Conservation (phyloP, 176 grass and related monocot genomes). For the Cenchrus purpureus region DNA sequence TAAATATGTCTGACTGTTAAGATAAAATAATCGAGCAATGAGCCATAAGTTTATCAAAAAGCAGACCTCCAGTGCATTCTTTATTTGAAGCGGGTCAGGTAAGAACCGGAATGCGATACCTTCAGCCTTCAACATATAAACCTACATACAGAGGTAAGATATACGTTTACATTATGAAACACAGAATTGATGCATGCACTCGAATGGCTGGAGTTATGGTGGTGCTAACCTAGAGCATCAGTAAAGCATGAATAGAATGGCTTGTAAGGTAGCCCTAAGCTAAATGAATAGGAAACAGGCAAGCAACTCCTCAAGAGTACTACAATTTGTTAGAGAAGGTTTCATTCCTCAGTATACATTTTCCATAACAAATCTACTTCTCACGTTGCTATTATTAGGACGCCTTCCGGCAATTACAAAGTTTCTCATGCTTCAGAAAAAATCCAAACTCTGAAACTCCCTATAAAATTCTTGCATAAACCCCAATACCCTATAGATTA, state of each 20-base stretch:
- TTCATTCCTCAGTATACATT: background rate
- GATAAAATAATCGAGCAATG: constrained; percentile 35
- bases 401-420: background rate
- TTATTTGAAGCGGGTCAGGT: constrained; percentile 97
- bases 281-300: background rate
- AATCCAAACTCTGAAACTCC: background rate
- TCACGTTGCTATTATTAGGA: constrained; percentile 1
- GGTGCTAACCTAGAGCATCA: too few species aligned
- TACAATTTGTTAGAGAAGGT: background rate
- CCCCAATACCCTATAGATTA: background rate
- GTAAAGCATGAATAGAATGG: background rate
- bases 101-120: constrained; percentile 93
- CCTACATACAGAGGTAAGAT: constrained; percentile 48
- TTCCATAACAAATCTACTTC: background rate
- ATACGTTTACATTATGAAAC: constrained; percentile 4
- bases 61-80: constrained; percentile 80
- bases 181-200: background rate
- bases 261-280: background rate
- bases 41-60: constrained; percentile 12
- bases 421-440: background rate
- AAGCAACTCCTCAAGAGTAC: background rate
- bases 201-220: background rate
- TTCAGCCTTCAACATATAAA: constrained; percentile 99
- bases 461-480: constrained; percentile 25
- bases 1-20: background rate